A percentile compares a stretch with the other conserved stretches of the same genome.
phyloP scores from a whole-genome alignment of 371 early-diverging fungal genomes.

The Mucor velutinosus region DNA sequence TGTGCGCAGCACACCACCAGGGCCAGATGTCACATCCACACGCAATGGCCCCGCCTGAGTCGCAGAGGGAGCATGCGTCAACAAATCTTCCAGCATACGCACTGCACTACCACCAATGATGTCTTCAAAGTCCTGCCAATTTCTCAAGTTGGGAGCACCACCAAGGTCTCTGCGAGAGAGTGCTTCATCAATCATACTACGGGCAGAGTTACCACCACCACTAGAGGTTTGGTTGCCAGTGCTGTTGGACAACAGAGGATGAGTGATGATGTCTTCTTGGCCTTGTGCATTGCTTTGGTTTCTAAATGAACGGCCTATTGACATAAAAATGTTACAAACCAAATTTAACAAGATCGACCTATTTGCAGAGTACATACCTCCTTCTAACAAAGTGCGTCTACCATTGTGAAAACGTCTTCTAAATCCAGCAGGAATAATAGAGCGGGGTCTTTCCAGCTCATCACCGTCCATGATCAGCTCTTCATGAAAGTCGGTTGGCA shows the following conservation, averaged over 20 bases:
- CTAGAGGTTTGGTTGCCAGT: conserved; percentile 9
- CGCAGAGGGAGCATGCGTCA: conserved; percentile 50
- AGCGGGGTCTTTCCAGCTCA: conserved; percentile 41
- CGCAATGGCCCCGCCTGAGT: conserved; percentile 45
- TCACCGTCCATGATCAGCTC: conserved; percentile 37
- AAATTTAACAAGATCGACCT: background rate
- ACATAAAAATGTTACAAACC: background rate
- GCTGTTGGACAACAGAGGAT: conserved; percentile 68
- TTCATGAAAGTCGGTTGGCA: conserved; percentile 39
- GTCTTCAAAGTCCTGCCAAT: conserved; percentile 72
- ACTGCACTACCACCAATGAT: conserved; percentile 70
- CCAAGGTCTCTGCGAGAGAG: conserved; percentile 21
- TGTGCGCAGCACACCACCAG: conserved; percentile 41
- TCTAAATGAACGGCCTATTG: conserved; percentile 36
- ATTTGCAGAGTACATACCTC: conserved; percentile 13
- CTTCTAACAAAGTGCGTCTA: conserved; percentile 30
- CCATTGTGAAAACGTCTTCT: conserved; percentile 30
- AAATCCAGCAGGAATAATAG: conserved; percentile 30
- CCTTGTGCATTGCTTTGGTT: conserved; percentile 14
- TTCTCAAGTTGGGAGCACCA: conserved; percentile 30
- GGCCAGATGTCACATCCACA: conserved; percentile 53
- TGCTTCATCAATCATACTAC: conserved; percentile 16
- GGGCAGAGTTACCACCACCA: conserved; percentile 3
- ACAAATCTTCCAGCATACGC: conserved; percentile 68
- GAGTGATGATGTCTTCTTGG: conserved; percentile 65